Evolutionary conservation across 441 rosid species (phyloP).

Genomic region (Adansonia rubrostipa): DNA sequence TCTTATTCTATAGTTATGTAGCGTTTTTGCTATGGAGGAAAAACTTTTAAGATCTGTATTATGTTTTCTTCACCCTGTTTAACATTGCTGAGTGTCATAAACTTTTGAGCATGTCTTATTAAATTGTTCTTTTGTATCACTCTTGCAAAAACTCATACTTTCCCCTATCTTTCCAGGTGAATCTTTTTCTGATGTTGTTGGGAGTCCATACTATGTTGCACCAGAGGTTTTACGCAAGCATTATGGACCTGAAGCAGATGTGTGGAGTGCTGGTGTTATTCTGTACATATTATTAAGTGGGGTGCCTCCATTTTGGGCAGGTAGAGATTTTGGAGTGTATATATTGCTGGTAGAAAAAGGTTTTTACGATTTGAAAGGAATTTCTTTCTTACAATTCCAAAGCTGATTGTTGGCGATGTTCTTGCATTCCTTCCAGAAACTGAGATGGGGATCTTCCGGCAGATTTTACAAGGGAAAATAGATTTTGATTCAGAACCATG

Average conservation of each 20-base stretch:
- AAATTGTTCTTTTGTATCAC: slow-evolving; percentile 6
- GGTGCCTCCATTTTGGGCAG: slow-evolving; percentile 54
- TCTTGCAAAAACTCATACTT: background rate
- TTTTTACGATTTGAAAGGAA: background rate
- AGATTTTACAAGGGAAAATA: slow-evolving; percentile 58
- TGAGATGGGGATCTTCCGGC: slow-evolving; percentile 65
- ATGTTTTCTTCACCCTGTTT: background rate
- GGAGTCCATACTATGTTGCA: slow-evolving; percentile 50
- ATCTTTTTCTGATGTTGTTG: slow-evolving; percentile 42
- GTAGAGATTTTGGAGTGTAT: slow-evolving; percentile 26
- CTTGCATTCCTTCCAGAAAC: slow-evolving; percentile 46
- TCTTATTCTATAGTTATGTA: background rate
- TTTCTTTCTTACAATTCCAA: slow-evolving; percentile 7
- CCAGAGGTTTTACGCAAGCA: slow-evolving; percentile 49
- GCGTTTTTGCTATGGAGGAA: background rate
- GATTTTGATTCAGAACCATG: slow-evolving; percentile 62
- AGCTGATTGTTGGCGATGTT: slow-evolving; percentile 11
- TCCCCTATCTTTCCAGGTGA: slow-evolving; percentile 20
- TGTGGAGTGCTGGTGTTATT: slow-evolving; percentile 51
- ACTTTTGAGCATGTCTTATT: background rate
- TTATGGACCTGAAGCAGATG: slow-evolving; percentile 47
- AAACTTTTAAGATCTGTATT: slow-evolving; percentile 11
- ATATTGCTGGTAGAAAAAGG: slow-evolving; percentile 22
- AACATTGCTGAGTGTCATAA: background rate
- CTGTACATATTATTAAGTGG: slow-evolving; percentile 48